Conservation (phyloP, 768 basidiomycete species). For the Filobasidium wieringae region DNA sequence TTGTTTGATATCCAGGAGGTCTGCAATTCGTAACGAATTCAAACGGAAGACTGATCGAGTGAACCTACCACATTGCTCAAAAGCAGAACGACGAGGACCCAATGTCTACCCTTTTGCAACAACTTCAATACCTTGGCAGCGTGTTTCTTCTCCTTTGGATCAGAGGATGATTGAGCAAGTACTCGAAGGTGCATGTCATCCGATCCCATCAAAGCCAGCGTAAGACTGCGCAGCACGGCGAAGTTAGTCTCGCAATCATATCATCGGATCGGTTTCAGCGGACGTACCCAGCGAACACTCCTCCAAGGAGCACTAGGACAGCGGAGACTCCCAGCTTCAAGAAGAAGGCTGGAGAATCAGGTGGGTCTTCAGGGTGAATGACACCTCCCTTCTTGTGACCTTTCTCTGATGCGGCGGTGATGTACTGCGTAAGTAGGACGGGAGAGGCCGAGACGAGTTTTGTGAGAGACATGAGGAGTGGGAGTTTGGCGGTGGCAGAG, state of each 20-base stretch:
- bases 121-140: constrained; percentile 45
- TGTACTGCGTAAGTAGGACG: background rate
- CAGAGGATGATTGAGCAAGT: constrained; percentile 67
- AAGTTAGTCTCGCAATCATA: background rate
- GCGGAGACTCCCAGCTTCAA: constrained; percentile 57
- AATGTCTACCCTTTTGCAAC: constrained; percentile 61
- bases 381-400: background rate
- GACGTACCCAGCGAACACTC: constrained; percentile 80
- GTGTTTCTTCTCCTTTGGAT: constrained; percentile 49
- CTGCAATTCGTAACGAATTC: too few relatives aligned
- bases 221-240: too few relatives aligned
- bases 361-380: constrained; percentile 34
- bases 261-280: background rate
- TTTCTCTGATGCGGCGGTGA: background rate
- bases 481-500: background rate
- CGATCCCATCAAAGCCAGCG: constrained; percentile 84
- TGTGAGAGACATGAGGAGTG: constrained; percentile 1
- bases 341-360: constrained; percentile 52
- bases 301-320: constrained; percentile 66
- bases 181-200: constrained; percentile 85
- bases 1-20: background rate
- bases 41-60: too few relatives aligned
- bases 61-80: constrained; percentile 60
- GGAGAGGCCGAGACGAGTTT: constrained; percentile 2
- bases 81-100: constrained; percentile 88